Evolutionary conservation across 2,329 filamentous ascomycete species (phyloP).

Genomic region (Penicillium rolfsii): DNA sequence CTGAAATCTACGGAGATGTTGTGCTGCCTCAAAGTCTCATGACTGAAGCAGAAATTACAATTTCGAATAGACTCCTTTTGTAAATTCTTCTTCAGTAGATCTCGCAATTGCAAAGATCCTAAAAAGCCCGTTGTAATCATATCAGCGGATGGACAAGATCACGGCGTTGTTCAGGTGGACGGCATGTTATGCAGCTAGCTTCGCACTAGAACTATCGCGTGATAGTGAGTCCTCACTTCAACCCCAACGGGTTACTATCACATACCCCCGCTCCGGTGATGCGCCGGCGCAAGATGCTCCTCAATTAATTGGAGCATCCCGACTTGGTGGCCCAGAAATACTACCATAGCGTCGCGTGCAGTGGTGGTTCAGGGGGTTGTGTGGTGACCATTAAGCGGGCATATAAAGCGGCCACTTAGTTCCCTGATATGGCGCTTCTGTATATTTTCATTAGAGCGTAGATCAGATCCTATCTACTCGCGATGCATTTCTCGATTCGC

Average conservation of each 20-base stretch:
- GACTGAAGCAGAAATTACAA: background rate
- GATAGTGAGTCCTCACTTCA: background rate
- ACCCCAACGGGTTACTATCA: background rate
- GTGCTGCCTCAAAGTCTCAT: background rate
- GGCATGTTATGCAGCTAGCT: conserved; percentile 6
- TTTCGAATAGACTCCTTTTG: background rate
- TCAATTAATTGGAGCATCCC: background rate
- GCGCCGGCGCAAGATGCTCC: background rate
- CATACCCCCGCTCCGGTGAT: conserved; percentile 1
- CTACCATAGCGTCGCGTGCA: background rate
- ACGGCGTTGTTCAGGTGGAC: conserved; percentile 1
- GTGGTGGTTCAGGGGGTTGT: background rate
- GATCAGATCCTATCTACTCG: background rate
- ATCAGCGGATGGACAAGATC: background rate
- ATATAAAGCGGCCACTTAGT: conserved; percentile 5
- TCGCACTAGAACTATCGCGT: conserved; percentile 5
- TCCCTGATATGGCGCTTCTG: background rate
- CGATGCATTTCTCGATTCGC: conserved; percentile 16
- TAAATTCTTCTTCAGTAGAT: background rate
- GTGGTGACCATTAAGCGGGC: background rate
- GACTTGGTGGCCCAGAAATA: background rate
- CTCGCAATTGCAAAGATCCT: background rate
- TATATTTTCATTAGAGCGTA: background rate
- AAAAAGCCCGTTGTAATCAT: background rate
- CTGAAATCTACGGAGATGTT: background rate